Evolutionary conservation across 208 protist species (phyloP).

Genomic region (Acanthamoeba divionensis): DNA sequence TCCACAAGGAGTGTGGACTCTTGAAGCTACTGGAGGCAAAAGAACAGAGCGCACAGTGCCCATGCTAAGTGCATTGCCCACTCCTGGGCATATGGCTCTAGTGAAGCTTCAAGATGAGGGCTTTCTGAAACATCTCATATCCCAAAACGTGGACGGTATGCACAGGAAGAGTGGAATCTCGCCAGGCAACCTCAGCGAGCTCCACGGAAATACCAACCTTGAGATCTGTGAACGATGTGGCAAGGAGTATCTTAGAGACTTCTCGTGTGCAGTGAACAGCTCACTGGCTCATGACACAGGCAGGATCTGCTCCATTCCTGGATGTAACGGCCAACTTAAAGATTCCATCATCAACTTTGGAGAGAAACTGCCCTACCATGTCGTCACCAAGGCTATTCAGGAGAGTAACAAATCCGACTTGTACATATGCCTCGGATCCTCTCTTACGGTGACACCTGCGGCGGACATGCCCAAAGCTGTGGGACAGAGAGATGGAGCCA

Average conservation of each 20-base stretch:
- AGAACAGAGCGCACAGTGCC: neutral
- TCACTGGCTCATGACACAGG: constrained; percentile 12
- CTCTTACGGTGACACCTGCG: constrained; percentile 46
- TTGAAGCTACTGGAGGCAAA: constrained; percentile 48
- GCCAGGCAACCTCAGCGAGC: constrained; percentile 17
- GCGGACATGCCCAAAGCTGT: constrained; percentile 32
- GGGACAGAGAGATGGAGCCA: neutral
- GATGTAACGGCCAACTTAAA: constrained; percentile 24
- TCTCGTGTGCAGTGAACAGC: neutral
- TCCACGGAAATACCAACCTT: constrained; percentile 61
- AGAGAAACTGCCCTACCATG: constrained; percentile 40
- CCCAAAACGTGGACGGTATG: constrained; percentile 63
- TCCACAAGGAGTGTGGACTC: constrained; percentile 64
- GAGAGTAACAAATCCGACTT: constrained; percentile 47
- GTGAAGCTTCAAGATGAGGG: constrained; percentile 49
- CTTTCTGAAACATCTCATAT: constrained; percentile 53
- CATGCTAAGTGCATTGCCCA: constrained; percentile 53
- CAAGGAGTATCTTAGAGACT: constrained; percentile 58
- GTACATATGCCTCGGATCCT: constrained; percentile 38
- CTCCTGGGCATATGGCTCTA: constrained; percentile 63
- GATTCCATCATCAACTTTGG: constrained; percentile 63
- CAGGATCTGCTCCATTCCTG: neutral
- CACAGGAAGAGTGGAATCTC: constrained; percentile 57
- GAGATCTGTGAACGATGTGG: constrained; percentile 52
- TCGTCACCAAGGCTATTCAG: neutral